These are phyloP conservation scores for Tetrapyrgos nigripes DNA, from an alignment of 1,284 basidiomycete genomes.

Conservation along the genomic window DNA sequence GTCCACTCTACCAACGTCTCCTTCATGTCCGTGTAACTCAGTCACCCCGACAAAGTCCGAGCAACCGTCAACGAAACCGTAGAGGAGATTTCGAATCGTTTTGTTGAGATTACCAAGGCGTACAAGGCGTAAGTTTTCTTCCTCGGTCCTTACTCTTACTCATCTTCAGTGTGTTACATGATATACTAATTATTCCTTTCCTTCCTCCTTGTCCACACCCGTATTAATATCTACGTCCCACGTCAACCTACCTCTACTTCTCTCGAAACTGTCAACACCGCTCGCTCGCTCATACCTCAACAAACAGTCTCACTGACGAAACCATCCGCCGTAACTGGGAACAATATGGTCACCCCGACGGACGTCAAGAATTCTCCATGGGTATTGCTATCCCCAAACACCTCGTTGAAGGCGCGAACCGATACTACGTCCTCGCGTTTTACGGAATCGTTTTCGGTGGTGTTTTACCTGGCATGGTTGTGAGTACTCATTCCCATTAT, in stretches of 20 bases:
- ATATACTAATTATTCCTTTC: no score
- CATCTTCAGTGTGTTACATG: neutral
- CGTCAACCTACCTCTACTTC: no score
- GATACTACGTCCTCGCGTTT: constrained; percentile 86
- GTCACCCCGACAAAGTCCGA: constrained; percentile 97
- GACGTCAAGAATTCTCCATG: constrained; percentile 93
- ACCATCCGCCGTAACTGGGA: constrained; percentile 92
- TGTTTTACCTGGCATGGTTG: constrained; percentile 86
- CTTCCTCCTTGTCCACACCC: no score
- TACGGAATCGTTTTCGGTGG: constrained; percentile 92
- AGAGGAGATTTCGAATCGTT: constrained; percentile 89
- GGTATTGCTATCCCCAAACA: constrained; percentile 96
- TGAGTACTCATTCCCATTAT: constrained; percentile 52
- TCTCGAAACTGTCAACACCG: no score
- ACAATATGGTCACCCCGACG: constrained; percentile 95
- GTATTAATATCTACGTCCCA: no score
- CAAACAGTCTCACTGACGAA: constrained; percentile 86
- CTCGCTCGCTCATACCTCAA: no score
- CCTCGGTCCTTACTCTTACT: neutral
- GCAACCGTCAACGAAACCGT: constrained; percentile 85
- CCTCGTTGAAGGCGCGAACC: constrained; percentile 94
- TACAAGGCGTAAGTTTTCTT: constrained; percentile 83
- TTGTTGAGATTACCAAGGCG: constrained; percentile 96
- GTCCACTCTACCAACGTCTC: constrained; percentile 1
- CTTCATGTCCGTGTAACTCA: constrained; percentile 35